These are phyloP conservation scores for Pyricularia grisea DNA, from an alignment of 2,329 filamentous ascomycete genomes.

Conservation along the genomic window DNA sequence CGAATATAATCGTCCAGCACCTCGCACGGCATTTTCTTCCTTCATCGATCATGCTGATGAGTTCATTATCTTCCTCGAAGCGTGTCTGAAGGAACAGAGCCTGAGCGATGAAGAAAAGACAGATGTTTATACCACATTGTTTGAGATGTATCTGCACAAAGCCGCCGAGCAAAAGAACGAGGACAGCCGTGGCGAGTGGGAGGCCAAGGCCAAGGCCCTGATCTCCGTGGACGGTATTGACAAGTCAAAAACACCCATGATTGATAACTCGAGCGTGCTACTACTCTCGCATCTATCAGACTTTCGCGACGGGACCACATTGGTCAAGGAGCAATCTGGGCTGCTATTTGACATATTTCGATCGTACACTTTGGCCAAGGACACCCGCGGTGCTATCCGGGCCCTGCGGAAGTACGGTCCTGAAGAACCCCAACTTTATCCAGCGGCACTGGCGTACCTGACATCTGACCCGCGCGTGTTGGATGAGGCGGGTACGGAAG, in stretches of 20 bases:
- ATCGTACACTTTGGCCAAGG: slow-evolving; percentile 85
- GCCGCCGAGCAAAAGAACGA: slow-evolving; percentile 64
- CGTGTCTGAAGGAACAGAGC: slow-evolving; percentile 63
- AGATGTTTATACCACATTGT: slow-evolving; percentile 88
- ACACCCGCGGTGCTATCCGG: slow-evolving; percentile 83
- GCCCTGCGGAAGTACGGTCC: slow-evolving; percentile 87
- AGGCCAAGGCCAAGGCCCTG: slow-evolving; percentile 79
- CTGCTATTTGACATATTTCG: slow-evolving; percentile 93
- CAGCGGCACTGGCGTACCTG: slow-evolving; percentile 87
- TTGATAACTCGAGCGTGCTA: slow-evolving; percentile 91
- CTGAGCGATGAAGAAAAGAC: slow-evolving; percentile 67
- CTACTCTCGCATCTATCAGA: slow-evolving; percentile 85
- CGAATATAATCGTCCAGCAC: slow-evolving; percentile 71
- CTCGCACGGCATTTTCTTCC: slow-evolving; percentile 84
- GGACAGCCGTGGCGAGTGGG: slow-evolving; percentile 67
- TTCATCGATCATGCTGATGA: slow-evolving; percentile 92
- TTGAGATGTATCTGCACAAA: slow-evolving; percentile 96
- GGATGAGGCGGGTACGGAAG: slow-evolving; percentile 72
- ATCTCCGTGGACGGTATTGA: slow-evolving; percentile 61
- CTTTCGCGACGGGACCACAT: slow-evolving; percentile 80
- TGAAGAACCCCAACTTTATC: slow-evolving; percentile 84
- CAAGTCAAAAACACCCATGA: slow-evolving; percentile 34
- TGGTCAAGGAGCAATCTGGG: slow-evolving; percentile 90
- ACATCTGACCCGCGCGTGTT: slow-evolving; percentile 75
- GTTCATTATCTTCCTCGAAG: slow-evolving; percentile 88